A percentile compares a stretch with the other conserved stretches of the same genome.
These are phyloP conservation scores for Rhizopus delemar DNA, from an alignment of 371 early-diverging fungal genomes.

Conservation along the genomic window DNA sequence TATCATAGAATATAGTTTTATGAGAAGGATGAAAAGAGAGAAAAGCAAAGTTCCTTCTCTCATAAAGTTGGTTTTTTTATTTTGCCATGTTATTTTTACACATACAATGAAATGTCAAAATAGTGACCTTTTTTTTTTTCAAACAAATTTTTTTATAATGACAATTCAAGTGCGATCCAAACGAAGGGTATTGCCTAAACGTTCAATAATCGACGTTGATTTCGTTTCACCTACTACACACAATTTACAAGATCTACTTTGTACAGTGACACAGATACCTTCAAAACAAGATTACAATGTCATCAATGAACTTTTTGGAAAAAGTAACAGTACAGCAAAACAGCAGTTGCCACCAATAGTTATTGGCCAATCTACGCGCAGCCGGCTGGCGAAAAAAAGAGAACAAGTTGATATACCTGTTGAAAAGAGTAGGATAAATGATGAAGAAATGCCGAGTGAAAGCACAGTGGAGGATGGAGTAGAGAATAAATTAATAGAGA, in stretches of 20 bases:
- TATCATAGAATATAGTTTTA: too few species aligned
- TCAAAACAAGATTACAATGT: background rate
- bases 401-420: too few species aligned
- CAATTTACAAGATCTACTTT: background rate
- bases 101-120: too few species aligned
- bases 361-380: background rate
- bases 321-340: background rate
- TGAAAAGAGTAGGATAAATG: too few species aligned
- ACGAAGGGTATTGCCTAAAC: background rate
- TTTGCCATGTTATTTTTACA: too few species aligned
- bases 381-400: background rate
- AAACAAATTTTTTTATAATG: background rate
- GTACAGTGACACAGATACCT: background rate
- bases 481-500: too few species aligned
- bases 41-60: too few species aligned
- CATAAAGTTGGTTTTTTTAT: too few species aligned
- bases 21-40: too few species aligned
- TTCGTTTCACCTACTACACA: background rate
- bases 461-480: too few species aligned
- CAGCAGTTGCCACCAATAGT: background rate
- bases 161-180: background rate
- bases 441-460: too few species aligned
- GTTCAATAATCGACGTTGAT: background rate
- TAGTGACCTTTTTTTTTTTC: conserved; percentile 2
- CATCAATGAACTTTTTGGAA: background rate